Base-by-base conservation (phyloP, 2,329 filamentous ascomycete genomes). In the Sclerotinia sclerotiorum region DNA sequence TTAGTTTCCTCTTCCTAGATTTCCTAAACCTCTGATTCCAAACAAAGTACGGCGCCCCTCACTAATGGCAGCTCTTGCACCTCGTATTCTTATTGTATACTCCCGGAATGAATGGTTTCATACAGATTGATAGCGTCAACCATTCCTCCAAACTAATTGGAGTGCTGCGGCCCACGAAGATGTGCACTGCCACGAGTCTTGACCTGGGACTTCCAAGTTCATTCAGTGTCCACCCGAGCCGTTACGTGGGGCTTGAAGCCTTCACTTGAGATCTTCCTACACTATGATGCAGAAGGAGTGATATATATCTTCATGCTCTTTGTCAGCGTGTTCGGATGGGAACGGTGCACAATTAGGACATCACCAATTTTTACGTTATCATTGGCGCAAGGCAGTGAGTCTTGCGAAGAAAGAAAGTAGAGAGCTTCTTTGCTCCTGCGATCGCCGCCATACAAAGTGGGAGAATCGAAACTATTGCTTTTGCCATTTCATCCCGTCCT, bases 251-350 rank as follows among this genome's bases (percentile, higher is more conserved):
- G 21, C 39, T 35, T 44, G 6, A 21, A 61, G 15, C n/a, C 29
- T 17, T 63, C 21, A 63, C 32, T 39, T 15, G 46, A 63, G 46
- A 8, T 27, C 8, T 27, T 51, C 51, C 21, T 39, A 24, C 32
- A 27, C 29, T n/a, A 63, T 51, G 39, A 21, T n/a, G 29, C 10
- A 8, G 51, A 51, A n/a, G 51, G 21, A 11, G 27, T 19, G 27
- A 39, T 51, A 39, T 46, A 61, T 62, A 35, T 49, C 58, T 35
- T 62, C 44, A 62, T 62, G 60, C 60, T 51, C 60, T 52, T 51
- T 27, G 27, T 17, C 32, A 35, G 7, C 24, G 46, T 46, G 21
- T 62, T 51, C 21, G 13, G 58, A 24, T 29, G 29, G 27, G 44
- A 35, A 51, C 35, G 7, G n/a, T 39, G 11, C 19, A 49, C 46